Evolutionary conservation across 805 yeast species (phyloP).

Genomic region (Tetrapisispora arboricola): DNA sequence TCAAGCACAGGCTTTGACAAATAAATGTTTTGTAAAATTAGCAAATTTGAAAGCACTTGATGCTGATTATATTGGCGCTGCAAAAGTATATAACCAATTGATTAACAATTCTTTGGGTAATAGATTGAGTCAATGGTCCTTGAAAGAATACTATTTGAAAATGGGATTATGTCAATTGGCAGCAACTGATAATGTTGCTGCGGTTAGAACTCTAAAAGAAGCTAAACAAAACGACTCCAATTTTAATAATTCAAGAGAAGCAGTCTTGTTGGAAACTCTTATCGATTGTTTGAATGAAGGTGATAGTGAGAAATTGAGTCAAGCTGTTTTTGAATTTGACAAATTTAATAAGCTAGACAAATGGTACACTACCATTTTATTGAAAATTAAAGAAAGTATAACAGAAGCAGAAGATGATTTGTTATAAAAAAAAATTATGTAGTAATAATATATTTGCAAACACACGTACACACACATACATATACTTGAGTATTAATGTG

Average conservation of each 20-base stretch:
- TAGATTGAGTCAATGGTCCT: slow-evolving; percentile 74
- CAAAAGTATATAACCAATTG: slow-evolving; percentile 64
- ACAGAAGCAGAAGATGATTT: slow-evolving; percentile 64
- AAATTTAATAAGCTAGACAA: slow-evolving; percentile 82
- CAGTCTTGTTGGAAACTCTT: slow-evolving; percentile 52
- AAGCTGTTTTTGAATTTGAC: slow-evolving; percentile 71
- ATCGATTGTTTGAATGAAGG: slow-evolving; percentile 70
- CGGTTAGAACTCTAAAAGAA: slow-evolving; percentile 56
- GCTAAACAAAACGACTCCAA: slow-evolving; percentile 63
- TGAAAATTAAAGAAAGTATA: slow-evolving; percentile 68
- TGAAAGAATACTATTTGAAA: slow-evolving; percentile 85
- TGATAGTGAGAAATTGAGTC: slow-evolving; percentile 66
- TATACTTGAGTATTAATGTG: neutral
- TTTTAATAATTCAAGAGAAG: slow-evolving; percentile 67
- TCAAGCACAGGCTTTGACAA: slow-evolving; percentile 82
- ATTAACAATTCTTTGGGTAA: slow-evolving; percentile 68
- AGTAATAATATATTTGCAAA: neutral
- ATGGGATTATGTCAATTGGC: slow-evolving; percentile 77
- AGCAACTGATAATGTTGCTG: slow-evolving; percentile 77
- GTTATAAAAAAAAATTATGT: slow-evolving; percentile 7
- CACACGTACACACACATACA: neutral
- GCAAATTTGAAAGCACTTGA: slow-evolving; percentile 78
- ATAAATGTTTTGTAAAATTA: slow-evolving; percentile 77
- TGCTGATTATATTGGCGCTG: slow-evolving; percentile 68
- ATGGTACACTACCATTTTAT: slow-evolving; percentile 75